Evolutionary conservation across 1,139 yeast species (phyloP).

Genomic region (Geotrichum europaeum): DNA sequence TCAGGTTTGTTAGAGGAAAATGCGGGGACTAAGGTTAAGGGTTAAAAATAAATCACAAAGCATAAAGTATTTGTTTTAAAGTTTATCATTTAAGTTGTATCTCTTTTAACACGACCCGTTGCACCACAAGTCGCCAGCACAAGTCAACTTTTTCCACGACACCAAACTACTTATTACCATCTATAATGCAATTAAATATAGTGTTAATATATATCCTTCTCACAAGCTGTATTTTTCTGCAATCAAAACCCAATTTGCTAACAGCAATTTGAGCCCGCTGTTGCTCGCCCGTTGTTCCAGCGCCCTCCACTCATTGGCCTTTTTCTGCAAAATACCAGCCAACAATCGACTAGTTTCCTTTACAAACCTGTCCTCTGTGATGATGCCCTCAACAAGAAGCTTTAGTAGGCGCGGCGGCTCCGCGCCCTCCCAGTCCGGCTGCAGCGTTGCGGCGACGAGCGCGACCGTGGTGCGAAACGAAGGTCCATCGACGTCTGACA

Average conservation of each 20-base stretch:
- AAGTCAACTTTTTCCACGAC: not conserved
- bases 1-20: not conserved
- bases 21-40: not conserved
- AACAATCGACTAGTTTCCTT: slow-evolving; percentile 14
- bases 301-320: slow-evolving; percentile 4
- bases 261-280: not conserved
- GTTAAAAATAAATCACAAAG: not conserved
- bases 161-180: not conserved
- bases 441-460: slow-evolving; percentile 42
- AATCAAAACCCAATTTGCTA: not conserved
- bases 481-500: slow-evolving; percentile 41
- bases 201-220: not conserved
- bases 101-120: not conserved
- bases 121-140: not conserved
- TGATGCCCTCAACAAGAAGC: slow-evolving; percentile 6
- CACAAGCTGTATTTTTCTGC: not conserved
- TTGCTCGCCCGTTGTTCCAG: not conserved
- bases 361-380: slow-evolving; percentile 17
- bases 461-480: slow-evolving; percentile 78
- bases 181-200: not conserved
- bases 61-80: not conserved
- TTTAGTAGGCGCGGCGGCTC: slow-evolving; percentile 4
- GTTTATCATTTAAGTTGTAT: not conserved
- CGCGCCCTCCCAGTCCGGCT: slow-evolving; percentile 19
- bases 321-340: not conserved